phyloP scores from a whole-genome alignment of 1,139 yeast genomes.

The Saccharomyces hybrid region DNA sequence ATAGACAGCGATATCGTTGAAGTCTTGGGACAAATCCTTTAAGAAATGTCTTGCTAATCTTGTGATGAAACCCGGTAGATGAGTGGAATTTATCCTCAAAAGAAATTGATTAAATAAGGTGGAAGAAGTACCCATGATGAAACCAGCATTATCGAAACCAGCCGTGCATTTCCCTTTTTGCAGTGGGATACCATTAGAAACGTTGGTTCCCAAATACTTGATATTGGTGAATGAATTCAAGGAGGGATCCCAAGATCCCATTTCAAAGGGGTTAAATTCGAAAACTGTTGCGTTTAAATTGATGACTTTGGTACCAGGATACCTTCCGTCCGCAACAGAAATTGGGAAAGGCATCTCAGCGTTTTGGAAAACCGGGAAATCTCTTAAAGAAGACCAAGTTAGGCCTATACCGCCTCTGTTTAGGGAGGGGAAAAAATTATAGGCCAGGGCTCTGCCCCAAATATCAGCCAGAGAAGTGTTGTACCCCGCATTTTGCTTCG shows the following conservation, averaged over 20 bases:
- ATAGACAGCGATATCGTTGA: conserved; percentile 61
- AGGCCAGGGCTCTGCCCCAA: conserved; percentile 70
- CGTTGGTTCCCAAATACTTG: conserved; percentile 60
- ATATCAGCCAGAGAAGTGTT: conserved; percentile 62
- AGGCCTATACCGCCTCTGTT: conserved; percentile 43
- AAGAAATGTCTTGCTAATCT: conserved; percentile 39
- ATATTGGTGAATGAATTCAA: conserved; percentile 56
- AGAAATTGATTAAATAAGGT: conserved; percentile 45
- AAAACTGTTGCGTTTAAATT: conserved; percentile 60
- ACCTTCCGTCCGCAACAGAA: conserved; percentile 65
- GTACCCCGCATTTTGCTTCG: conserved; percentile 60
- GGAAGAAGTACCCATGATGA: conserved; percentile 66
- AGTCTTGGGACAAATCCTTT: conserved; percentile 35
- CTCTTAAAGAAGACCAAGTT: too few relatives aligned
- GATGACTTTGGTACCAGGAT: conserved; percentile 49
- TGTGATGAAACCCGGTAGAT: conserved; percentile 42
- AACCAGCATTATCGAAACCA: conserved; percentile 73
- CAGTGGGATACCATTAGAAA: conserved; percentile 45
- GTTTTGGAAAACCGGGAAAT: conserved; percentile 39
- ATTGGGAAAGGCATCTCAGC: conserved; percentile 77
- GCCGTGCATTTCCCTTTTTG: conserved; percentile 39
- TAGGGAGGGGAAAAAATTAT: conserved; percentile 53
- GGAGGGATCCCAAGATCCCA: conserved; percentile 83
- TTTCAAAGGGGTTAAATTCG: conserved; percentile 71
- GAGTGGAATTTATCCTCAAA: conserved; percentile 41